Base-by-base conservation (phyloP, 2,329 filamentous ascomycete genomes). In the Hymenoscyphus occultus region DNA sequence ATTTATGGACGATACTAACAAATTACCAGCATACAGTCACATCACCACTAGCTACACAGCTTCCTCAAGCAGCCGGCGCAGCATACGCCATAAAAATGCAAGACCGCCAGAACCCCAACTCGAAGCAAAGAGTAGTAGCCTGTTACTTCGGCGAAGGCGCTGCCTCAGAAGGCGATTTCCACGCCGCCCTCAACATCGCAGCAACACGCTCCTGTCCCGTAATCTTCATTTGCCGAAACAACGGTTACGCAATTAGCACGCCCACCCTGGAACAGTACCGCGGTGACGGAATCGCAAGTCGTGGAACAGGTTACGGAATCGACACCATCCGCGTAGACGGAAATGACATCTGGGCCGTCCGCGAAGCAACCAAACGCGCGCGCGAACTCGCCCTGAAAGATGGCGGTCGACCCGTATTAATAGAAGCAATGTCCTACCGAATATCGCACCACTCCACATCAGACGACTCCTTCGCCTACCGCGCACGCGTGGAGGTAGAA, bases 371-470 rank as follows among this genome's bases (percentile, higher is more conserved):
- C 31, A 86, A 86, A 73, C 85, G 86, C 75, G 95, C 95, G 0
- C 85, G 93, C 1, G 93, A 94, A 0, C 83, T 98, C 28, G 76
- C 71, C 1, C 51, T 73, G 5, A 66, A 71, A 56, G 72, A 72
- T 61, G 72, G 70, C 5, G 71, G 73, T 1, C 67, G 69, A 56
- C 92, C 91, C n/a, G 85, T 99, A 0, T 81, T 99, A 7, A 90
- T 99, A 51, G 95, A 99, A 79, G 93, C 93, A 64, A 96, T 99
- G 91, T 94, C 91, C 31, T 99, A 99, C 79, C 92, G 95, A n/a
- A 93, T 98, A 56, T 94, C 91, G 6, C 93, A 99, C 76, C 95
- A 99, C 80, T 97, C 92, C 78, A 99, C 95, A 0, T 95, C 91
- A 0, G 95, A 99, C 75, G 95, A 99, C 78, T 95, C 91, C 32